Evolutionary conservation across 441 rosid genomes (phyloP).

Genomic region (Euphorbia celastroides): DNA sequence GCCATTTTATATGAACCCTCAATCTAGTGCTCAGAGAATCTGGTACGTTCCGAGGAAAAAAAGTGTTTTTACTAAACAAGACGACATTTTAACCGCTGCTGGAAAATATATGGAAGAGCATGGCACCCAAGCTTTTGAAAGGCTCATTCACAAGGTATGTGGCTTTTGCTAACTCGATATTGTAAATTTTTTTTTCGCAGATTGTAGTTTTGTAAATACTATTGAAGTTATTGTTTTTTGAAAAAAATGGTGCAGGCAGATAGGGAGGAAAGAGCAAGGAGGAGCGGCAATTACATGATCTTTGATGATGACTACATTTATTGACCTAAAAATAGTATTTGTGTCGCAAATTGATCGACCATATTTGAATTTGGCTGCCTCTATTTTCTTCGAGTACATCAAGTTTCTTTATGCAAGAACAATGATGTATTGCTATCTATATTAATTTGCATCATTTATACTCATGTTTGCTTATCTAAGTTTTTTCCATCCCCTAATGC

Average conservation of each 20-base stretch:
- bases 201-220: too few relatives aligned
- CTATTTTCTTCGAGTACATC: too few relatives aligned
- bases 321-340: conserved; percentile 16
- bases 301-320: conserved; percentile 69
- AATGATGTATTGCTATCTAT: background rate
- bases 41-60: conserved; percentile 79
- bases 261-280: conserved; percentile 46
- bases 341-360: background rate
- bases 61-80: conserved; percentile 45
- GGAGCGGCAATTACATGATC: conserved; percentile 48
- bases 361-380: too few relatives aligned
- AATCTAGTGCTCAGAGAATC: conserved; percentile 45
- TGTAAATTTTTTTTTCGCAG: background rate
- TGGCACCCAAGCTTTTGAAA: conserved; percentile 59
- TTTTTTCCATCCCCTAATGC: background rate
- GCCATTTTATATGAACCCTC: conserved; percentile 66
- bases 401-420: background rate
- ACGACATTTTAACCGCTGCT: conserved; percentile 76
- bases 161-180: background rate
- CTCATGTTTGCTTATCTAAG: background rate
- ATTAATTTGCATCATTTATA: background rate
- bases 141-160: conserved; percentile 18
- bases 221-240: background rate
- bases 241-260: conserved; percentile 41
- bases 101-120: conserved; percentile 74